phyloP scores from a whole-genome alignment of 768 basidiomycete species.

The Boletus speciosus region DNA sequence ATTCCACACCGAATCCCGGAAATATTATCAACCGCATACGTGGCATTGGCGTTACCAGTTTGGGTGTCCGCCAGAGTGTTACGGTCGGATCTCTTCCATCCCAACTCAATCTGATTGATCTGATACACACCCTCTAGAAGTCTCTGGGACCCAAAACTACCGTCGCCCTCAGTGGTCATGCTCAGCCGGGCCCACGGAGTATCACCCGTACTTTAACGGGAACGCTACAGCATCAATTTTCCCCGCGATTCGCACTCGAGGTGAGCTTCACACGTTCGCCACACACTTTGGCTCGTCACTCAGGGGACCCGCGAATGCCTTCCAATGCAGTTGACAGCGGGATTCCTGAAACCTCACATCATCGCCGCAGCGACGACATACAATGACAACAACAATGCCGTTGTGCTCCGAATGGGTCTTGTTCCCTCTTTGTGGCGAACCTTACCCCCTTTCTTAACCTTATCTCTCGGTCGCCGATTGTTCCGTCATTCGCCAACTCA shows the following conservation, averaged over 20 bases:
- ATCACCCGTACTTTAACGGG: conserved; percentile 51
- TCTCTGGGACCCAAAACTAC: conserved; percentile 45
- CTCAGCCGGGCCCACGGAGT: conserved; percentile 24
- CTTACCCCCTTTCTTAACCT: conserved; percentile 38
- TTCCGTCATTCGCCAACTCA: conserved; percentile 46
- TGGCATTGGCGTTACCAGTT: conserved; percentile 34
- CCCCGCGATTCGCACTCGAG: conserved; percentile 55
- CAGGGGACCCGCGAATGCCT: conserved; percentile 12
- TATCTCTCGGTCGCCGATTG: conserved; percentile 49
- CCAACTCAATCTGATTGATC: conserved; percentile 16
- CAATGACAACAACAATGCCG: conserved; percentile 44
- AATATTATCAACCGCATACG: conserved; percentile 33
- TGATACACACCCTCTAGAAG: conserved; percentile 39
- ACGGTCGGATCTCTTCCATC: conserved; percentile 35
- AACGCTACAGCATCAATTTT: conserved; percentile 74
- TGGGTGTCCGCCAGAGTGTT: conserved; percentile 42
- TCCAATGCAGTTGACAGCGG: conserved; percentile 36
- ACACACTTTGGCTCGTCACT: conserved; percentile 9
- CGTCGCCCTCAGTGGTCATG: conserved; percentile 38
- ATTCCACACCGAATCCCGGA: conserved; percentile 25
- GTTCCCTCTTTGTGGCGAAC: conserved; percentile 32
- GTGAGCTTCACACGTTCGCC: conserved; percentile 30
- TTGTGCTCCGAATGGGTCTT: conserved; percentile 38
- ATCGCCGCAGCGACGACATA: conserved; percentile 46
- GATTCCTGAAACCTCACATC: conserved; percentile 40